Percentiles rank a stretch among this genome's conserved stretches.
Conservation (phyloP, 306 rosid species). For the Cicer cuneatum region DNA sequence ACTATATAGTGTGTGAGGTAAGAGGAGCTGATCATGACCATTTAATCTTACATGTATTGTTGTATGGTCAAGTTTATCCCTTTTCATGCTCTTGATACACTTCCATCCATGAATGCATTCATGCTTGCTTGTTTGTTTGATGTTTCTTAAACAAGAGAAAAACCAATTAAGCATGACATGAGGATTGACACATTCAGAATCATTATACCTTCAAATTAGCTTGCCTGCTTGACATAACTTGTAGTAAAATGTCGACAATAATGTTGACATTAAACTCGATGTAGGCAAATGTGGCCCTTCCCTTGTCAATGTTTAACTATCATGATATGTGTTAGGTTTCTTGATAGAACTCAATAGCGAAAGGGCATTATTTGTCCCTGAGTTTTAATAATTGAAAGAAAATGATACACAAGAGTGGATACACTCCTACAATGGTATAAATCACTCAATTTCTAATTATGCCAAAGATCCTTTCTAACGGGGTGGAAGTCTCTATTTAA, state of each 20-base stretch:
- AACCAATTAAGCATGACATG: conserved; percentile 21
- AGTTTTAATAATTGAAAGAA: too few relatives aligned
- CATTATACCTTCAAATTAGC: neutral
- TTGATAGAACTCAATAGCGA: too few relatives aligned
- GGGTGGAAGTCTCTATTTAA: too few relatives aligned
- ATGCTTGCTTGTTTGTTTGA: neutral
- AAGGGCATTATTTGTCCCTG: too few relatives aligned
- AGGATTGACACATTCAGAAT: neutral
- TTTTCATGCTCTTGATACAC: neutral
- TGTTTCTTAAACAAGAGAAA: conserved; percentile 1
- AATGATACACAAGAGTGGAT: too few relatives aligned
- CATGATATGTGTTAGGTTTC: neutral
- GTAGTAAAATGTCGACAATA: neutral
- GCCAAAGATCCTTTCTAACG: too few relatives aligned
- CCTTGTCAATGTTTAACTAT: conserved; percentile 11
- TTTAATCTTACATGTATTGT: conserved; percentile 1
- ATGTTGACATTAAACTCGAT: neutral
- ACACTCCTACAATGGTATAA: too few relatives aligned
- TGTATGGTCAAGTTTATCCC: neutral
- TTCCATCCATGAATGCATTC: neutral
- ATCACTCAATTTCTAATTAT: too few relatives aligned
- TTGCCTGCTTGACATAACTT: neutral
- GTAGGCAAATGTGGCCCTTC: neutral
- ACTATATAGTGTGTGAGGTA: neutral
- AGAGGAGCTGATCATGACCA: conserved; percentile 7